Evolutionary conservation across 1,284 basidiomycete species (phyloP).

Genomic region (Rhodotorula sp.): DNA sequence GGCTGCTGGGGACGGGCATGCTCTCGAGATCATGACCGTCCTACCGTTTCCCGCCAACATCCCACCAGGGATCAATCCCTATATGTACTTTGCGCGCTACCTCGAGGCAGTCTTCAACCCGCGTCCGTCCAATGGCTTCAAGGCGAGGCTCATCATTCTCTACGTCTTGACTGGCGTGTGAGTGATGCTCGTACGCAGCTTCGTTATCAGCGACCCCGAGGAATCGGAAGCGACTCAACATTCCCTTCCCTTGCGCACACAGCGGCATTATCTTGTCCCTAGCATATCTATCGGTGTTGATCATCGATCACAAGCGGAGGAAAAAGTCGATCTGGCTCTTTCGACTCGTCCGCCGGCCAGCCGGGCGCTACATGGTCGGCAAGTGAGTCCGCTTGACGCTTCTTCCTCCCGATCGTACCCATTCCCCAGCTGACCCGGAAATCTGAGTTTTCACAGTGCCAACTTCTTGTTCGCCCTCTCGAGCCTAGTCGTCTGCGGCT

Average conservation of each 20-base stretch:
- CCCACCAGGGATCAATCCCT: conserved; percentile 13
- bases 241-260: too few relatives aligned
- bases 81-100: neutral
- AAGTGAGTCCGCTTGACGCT: conserved; percentile 5
- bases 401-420: neutral
- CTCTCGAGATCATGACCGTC: neutral
- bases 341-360: conserved; percentile 11
- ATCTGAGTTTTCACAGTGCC: too few relatives aligned
- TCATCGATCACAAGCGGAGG: conserved; percentile 14
- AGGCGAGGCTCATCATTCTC: conserved; percentile 9
- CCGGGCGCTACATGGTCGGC: conserved; percentile 23
- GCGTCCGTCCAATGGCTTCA: conserved; percentile 6
- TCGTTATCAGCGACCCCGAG: too few relatives aligned
- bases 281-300: conserved; percentile 3
- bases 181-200: neutral
- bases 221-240: too few relatives aligned
- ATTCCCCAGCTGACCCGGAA: neutral
- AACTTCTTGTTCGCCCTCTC: conserved; percentile 17
- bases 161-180: conserved; percentile 22
- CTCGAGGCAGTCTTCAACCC: conserved; percentile 11
- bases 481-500: conserved; percentile 6
- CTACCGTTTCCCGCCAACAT: neutral
- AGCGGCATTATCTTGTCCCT: conserved; percentile 9
- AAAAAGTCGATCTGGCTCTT: conserved; percentile 19
- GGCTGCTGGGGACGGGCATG: neutral